phyloP scores from a whole-genome alignment of 2,329 filamentous ascomycete genomes.

The Ophiostoma pallidulum region DNA sequence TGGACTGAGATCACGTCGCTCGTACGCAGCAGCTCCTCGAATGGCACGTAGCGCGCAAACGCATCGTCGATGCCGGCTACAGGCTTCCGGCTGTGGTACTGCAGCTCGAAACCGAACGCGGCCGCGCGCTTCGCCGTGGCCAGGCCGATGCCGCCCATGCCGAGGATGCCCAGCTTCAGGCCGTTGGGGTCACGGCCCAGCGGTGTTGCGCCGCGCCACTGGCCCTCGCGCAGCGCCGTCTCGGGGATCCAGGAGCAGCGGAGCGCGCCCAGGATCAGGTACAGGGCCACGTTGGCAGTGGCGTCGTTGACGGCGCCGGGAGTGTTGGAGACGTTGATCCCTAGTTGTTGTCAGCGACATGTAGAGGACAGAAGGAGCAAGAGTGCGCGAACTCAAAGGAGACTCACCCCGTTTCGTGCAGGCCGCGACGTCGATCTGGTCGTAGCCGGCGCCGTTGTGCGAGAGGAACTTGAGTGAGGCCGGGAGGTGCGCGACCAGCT shows the following conservation, averaged over 20 bases:
- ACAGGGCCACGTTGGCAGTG: constrained; percentile 62
- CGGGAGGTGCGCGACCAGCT: constrained; percentile 1
- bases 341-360: background rate
- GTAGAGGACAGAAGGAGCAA: too few species aligned
- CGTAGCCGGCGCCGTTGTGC: constrained; percentile 44
- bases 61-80: constrained; percentile 40
- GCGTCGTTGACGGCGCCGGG: constrained; percentile 59
- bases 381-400: too few species aligned
- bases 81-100: constrained; percentile 45
- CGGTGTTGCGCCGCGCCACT: constrained; percentile 32
- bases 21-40: constrained; percentile 33
- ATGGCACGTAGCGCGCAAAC: constrained; percentile 5
- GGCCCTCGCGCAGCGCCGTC: background rate
- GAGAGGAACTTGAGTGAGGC: constrained; percentile 22
- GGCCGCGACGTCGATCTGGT: constrained; percentile 57
- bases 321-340: constrained; percentile 56
- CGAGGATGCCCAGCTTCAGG: constrained; percentile 48
- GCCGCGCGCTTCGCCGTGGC: constrained; percentile 23
- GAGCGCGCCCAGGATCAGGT: constrained; percentile 60
- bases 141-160: constrained; percentile 49
- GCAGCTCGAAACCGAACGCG: constrained; percentile 46
- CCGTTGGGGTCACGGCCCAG: constrained; percentile 59
- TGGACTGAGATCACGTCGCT: constrained; percentile 42
- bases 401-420: constrained; percentile 41
- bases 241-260: constrained; percentile 47